Conservation (phyloP, 768 basidiomycete species). For the Rhizopogon roseolus region DNA sequence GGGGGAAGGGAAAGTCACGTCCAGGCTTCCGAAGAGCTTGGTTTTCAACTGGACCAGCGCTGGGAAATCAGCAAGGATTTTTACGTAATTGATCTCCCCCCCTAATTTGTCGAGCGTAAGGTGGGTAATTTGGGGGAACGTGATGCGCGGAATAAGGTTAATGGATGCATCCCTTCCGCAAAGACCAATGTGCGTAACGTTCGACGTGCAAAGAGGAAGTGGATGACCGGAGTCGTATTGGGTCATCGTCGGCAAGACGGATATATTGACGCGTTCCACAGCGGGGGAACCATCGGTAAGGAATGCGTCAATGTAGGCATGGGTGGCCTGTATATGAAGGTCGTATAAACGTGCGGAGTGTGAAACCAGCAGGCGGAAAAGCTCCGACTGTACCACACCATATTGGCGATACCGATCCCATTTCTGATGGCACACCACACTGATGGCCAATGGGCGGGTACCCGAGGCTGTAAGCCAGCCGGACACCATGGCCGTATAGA, state of each 20-base stretch:
- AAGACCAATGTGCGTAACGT: constrained; percentile 11
- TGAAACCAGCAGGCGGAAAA: constrained; percentile 16
- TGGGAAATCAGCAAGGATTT: constrained; percentile 13
- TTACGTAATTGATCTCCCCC: constrained; percentile 3
- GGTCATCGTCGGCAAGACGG: constrained; percentile 10
- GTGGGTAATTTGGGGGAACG: constrained; percentile 16
- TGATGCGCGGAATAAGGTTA: constrained; percentile 11
- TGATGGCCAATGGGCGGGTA: constrained; percentile 19
- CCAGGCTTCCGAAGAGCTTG: constrained; percentile 9
- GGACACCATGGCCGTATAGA: constrained; percentile 20
- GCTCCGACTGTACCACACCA: constrained; percentile 7
- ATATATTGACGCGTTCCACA: constrained; percentile 13
- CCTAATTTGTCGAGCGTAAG: constrained; percentile 16
- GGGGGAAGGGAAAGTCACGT: constrained; percentile 3
- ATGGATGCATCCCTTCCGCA: constrained; percentile 8
- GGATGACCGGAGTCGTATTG: not conserved
- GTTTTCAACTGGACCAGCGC: constrained; percentile 13
- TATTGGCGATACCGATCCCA: not conserved
- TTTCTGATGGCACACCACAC: constrained; percentile 2
- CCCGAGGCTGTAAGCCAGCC: constrained; percentile 17
- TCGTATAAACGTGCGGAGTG: constrained; percentile 16
- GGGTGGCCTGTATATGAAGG: constrained; percentile 13
- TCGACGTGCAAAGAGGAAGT: constrained; percentile 9
- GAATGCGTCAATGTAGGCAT: constrained; percentile 16
- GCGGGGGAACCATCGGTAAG: constrained; percentile 8